These are phyloP conservation scores for Trypanosoma lewisi DNA, from an alignment of 208 protist genomes.

Conservation along the genomic window DNA sequence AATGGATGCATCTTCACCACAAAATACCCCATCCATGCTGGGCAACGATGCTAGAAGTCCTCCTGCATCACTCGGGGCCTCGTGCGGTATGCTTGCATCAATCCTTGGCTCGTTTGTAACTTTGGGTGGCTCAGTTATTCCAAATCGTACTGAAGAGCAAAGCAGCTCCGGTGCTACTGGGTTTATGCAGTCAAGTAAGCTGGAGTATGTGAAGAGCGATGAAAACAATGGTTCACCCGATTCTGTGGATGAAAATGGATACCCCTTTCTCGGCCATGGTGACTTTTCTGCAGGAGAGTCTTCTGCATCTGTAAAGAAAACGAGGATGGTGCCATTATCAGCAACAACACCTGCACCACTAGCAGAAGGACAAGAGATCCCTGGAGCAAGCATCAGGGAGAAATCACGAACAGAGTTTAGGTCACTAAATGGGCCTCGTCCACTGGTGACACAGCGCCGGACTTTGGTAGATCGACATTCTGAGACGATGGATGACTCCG, in stretches of 20 bases:
- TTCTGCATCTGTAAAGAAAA: background rate
- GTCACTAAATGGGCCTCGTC: background rate
- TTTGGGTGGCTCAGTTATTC: background rate
- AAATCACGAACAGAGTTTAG: slow-evolving; percentile 1
- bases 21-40: background rate
- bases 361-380: background rate
- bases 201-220: background rate
- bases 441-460: background rate
- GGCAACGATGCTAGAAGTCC: background rate
- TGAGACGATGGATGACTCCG: slow-evolving; percentile 9
- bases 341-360: background rate
- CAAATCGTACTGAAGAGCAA: background rate
- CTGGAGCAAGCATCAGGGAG: background rate
- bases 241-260: slow-evolving; percentile 11
- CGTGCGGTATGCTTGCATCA: background rate
- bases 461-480: slow-evolving; percentile 10
- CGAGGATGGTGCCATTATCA: background rate
- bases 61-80: background rate
- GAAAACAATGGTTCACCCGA: background rate
- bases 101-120: background rate
- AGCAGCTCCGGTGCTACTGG: background rate
- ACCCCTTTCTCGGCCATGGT: background rate
- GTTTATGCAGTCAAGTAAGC: background rate
- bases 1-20: background rate
- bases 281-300: background rate